Conservation (phyloP, 371 early-diverging fungal genomes). For the Mortierella sp. region DNA sequence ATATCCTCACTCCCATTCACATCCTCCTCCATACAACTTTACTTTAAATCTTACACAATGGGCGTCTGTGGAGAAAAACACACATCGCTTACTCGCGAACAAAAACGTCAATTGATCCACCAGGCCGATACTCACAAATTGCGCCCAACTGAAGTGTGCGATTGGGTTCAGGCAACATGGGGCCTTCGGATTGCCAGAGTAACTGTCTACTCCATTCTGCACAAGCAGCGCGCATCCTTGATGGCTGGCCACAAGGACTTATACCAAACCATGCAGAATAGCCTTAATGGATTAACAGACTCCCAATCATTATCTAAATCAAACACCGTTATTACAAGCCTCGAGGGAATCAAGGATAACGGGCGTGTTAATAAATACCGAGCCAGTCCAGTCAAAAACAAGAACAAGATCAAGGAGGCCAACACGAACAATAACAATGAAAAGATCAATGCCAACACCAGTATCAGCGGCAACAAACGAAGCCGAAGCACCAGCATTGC, state of each 20-base stretch:
- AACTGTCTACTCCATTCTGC: slow-evolving; percentile 56
- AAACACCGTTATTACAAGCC: slow-evolving; percentile 6
- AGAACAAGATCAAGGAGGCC: slow-evolving; percentile 27
- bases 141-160: slow-evolving; percentile 54
- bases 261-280: slow-evolving; percentile 45
- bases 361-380: slow-evolving; percentile 43
- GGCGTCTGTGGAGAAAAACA: slow-evolving; percentile 57
- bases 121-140: slow-evolving; percentile 56
- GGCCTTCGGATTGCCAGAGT: slow-evolving; percentile 53
- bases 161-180: slow-evolving; percentile 55
- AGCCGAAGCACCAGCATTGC: slow-evolving; percentile 35
- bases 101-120: slow-evolving; percentile 56
- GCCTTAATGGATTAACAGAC: slow-evolving; percentile 16
- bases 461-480: slow-evolving; percentile 23
- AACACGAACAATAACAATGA: background rate
- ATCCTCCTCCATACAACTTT: background rate
- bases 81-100: slow-evolving; percentile 55
- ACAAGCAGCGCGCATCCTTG: slow-evolving; percentile 55
- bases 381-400: slow-evolving; percentile 43
- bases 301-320: background rate
- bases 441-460: slow-evolving; percentile 1
- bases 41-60: slow-evolving; percentile 19
- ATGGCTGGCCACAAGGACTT: slow-evolving; percentile 57
- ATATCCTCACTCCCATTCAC: background rate
- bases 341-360: slow-evolving; percentile 22